Conservation (phyloP, 2,329 filamentous ascomycete species). For the Colletotrichum brevisporum region DNA sequence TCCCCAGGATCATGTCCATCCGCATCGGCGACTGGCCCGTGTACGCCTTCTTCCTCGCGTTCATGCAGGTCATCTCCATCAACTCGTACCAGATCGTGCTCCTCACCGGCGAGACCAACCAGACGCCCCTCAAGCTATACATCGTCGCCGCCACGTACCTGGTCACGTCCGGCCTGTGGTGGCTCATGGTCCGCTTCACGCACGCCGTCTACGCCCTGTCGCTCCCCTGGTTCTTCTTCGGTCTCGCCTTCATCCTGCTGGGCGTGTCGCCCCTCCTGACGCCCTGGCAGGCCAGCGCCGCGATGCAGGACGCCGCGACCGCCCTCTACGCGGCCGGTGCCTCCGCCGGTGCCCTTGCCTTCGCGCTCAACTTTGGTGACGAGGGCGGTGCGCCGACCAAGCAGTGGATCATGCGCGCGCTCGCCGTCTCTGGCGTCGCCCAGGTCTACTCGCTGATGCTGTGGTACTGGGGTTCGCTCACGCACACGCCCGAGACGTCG, state of each 20-base stretch:
- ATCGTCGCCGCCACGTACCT: constrained; percentile 72
- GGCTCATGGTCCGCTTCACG: constrained; percentile 71
- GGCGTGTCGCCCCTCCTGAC: constrained; percentile 71
- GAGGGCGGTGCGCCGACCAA: constrained; percentile 74
- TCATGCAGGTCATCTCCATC: constrained; percentile 74
- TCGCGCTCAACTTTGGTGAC: constrained; percentile 76
- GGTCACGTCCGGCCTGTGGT: constrained; percentile 72
- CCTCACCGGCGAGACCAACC: constrained; percentile 73
- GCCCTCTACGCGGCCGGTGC: constrained; percentile 74
- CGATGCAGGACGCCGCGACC: constrained; percentile 72
- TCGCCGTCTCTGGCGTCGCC: constrained; percentile 76
- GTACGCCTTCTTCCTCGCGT: constrained; percentile 72
- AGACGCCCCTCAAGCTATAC: constrained; percentile 72
- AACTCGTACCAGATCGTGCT: constrained; percentile 79
- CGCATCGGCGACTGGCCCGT: constrained; percentile 75
- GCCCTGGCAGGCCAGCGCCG: constrained; percentile 54
- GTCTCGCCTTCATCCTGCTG: constrained; percentile 73
- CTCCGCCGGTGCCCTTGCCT: constrained; percentile 74
- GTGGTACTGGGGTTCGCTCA: constrained; percentile 73
- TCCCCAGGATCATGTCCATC: constrained; percentile 56
- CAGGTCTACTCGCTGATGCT: constrained; percentile 75
- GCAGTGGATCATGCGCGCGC: constrained; percentile 77
- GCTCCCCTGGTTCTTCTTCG: constrained; percentile 74
- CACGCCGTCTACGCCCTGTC: constrained; percentile 71
- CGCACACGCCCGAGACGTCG: constrained; percentile 33